A percentile compares a stretch with the other conserved stretches of the same genome.
Evolutionary conservation across 257 asterid species (phyloP).

Genomic region (Haberlea rhodopensis): DNA sequence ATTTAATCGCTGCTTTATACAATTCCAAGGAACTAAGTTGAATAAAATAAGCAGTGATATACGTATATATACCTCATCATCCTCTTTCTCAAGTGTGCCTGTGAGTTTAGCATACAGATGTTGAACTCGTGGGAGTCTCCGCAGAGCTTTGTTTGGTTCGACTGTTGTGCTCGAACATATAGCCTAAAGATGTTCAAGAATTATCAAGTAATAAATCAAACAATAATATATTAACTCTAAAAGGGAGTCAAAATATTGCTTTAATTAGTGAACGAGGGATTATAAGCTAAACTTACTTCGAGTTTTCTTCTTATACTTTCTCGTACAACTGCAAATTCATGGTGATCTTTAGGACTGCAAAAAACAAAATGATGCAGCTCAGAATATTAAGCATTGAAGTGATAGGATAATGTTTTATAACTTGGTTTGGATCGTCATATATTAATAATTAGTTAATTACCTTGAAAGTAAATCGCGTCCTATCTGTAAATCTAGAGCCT

Average conservation of each 20-base stretch:
- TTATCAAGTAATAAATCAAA: slow-evolving; percentile 3
- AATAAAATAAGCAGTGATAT: slow-evolving; percentile 1
- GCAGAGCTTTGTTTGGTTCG: slow-evolving; percentile 77
- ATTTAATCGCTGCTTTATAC: not conserved
- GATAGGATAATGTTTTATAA: slow-evolving; percentile 4
- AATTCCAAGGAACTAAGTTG: not conserved
- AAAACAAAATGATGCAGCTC: not conserved
- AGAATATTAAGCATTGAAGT: not conserved
- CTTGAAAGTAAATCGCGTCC: slow-evolving; percentile 91
- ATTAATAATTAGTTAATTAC: slow-evolving; percentile 34
- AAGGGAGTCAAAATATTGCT: not conserved
- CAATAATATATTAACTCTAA: not conserved
- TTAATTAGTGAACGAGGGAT: not conserved
- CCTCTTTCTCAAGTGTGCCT: slow-evolving; percentile 64
- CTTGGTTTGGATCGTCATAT: too few species aligned
- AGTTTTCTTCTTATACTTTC: slow-evolving; percentile 73
- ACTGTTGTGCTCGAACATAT: slow-evolving; percentile 58
- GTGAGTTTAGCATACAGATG: slow-evolving; percentile 87
- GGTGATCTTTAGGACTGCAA: slow-evolving; percentile 84
- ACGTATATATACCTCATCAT: slow-evolving; percentile 66
- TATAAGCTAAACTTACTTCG: slow-evolving; percentile 57
- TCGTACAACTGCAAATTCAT: slow-evolving; percentile 84
- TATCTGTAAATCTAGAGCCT: slow-evolving; percentile 67
- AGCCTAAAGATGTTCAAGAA: slow-evolving; percentile 38
- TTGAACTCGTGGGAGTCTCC: slow-evolving; percentile 82